Evolutionary conservation across 1,139 yeast genomes (phyloP).

Genomic region (Schwanniomyces etchellsii): DNA sequence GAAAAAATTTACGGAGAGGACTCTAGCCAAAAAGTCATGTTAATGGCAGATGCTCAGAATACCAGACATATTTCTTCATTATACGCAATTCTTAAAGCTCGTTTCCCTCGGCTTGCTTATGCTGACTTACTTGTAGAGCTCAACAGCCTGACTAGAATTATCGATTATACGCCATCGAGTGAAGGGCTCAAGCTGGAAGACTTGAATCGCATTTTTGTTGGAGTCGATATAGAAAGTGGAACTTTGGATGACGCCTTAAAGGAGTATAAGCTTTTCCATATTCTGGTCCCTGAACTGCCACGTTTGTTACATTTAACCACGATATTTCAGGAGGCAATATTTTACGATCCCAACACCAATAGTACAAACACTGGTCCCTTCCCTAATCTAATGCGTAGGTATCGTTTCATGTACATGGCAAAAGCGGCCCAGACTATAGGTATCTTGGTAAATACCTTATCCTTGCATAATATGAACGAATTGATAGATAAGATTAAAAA

Average conservation of each 20-base stretch:
- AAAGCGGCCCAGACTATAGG: conserved; percentile 92
- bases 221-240: conserved; percentile 12
- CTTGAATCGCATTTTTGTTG: conserved; percentile 20
- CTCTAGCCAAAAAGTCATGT: conserved; percentile 33
- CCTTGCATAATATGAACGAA: conserved; percentile 63
- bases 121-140: conserved; percentile 40
- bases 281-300: conserved; percentile 74
- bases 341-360: conserved; percentile 36
- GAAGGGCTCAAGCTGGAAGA: conserved; percentile 2
- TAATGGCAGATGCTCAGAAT: conserved; percentile 69
- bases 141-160: neutral
- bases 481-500: conserved; percentile 55
- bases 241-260: conserved; percentile 11
- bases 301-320: conserved; percentile 72
- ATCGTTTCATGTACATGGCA: conserved; percentile 81
- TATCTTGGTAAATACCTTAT: conserved; percentile 80
- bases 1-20: conserved; percentile 23
- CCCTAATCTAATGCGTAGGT: conserved; percentile 77
- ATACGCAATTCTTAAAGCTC: conserved; percentile 23
- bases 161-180: conserved; percentile 17
- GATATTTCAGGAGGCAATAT: conserved; percentile 47
- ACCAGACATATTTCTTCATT: conserved; percentile 35
- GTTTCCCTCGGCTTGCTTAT: conserved; percentile 39
- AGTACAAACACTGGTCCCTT: conserved; percentile 49
- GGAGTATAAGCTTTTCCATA: conserved; percentile 56